Evolutionary conservation across 169 alveolate genomes (phyloP).

Genomic region (Plasmodium relictum): DNA sequence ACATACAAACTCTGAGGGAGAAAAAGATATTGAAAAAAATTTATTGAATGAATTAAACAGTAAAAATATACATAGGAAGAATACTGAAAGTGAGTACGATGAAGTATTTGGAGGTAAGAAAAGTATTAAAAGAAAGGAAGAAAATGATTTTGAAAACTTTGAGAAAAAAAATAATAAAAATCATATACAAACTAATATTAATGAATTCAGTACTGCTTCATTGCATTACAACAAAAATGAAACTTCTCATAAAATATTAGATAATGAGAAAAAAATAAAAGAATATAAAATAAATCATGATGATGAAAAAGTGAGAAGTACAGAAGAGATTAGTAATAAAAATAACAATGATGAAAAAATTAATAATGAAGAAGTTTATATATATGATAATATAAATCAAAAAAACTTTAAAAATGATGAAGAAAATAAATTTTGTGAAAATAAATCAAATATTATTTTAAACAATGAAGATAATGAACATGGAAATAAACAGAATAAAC

Average conservation of each 20-base stretch:
- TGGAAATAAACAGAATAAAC: too few species aligned
- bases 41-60: background rate
- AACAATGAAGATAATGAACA: too few species aligned
- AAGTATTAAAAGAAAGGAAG: background rate
- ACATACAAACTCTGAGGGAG: background rate
- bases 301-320: background rate
- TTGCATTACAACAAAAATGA: background rate
- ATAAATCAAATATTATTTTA: too few species aligned
- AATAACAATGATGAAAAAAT: too few species aligned
- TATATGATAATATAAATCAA: too few species aligned
- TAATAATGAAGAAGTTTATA: too few species aligned
- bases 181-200: background rate
- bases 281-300: background rate
- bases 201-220: too few species aligned
- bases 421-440: too few species aligned
- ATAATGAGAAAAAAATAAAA: too few species aligned
- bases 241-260: background rate
- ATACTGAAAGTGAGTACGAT: background rate
- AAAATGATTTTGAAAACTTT: background rate
- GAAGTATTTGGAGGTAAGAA: background rate
- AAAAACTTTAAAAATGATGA: too few species aligned
- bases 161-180: background rate
- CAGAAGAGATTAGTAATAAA: background rate
- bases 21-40: conserved; percentile 1
- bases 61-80: background rate